Evolutionary conservation across 1,139 yeast species (phyloP).

Genomic region (Sugiyamaella novakii): DNA sequence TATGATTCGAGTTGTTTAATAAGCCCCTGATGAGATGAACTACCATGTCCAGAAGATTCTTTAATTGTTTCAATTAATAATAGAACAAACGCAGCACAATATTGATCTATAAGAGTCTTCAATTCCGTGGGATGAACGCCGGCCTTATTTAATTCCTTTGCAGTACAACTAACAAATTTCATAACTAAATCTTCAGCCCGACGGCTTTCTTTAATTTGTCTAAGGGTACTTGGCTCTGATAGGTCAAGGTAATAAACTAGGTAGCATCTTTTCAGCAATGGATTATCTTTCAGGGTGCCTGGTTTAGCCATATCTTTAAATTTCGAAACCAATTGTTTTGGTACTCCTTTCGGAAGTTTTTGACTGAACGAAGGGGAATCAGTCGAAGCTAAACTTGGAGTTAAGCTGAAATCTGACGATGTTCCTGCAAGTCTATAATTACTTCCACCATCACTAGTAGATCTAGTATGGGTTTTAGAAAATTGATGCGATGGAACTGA

Average conservation of each 20-base stretch:
- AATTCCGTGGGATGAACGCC: conserved; percentile 49
- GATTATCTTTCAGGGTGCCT: conserved; percentile 43
- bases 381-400: conserved; percentile 4
- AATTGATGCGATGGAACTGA: neutral
- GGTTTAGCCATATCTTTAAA: conserved; percentile 54
- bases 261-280: conserved; percentile 50
- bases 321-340: conserved; percentile 51
- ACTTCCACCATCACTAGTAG: conserved; percentile 15
- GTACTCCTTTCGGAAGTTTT: conserved; percentile 52
- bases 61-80: conserved; percentile 54
- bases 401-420: conserved; percentile 4
- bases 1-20: conserved; percentile 40
- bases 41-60: conserved; percentile 37
- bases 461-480: conserved; percentile 13
- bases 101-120: conserved; percentile 54
- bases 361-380: conserved; percentile 32
- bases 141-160: conserved; percentile 61
- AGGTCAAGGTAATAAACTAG: conserved; percentile 65
- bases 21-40: conserved; percentile 31
- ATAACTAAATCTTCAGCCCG: conserved; percentile 66
- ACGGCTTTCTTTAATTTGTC: conserved; percentile 45
- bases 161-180: conserved; percentile 64
- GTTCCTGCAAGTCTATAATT: neutral
- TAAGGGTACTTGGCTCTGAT: conserved; percentile 54
- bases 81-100: conserved; percentile 59